Base-by-base conservation (phyloP, 257 asterid genomes). In the Rehmannia glutinosa region DNA sequence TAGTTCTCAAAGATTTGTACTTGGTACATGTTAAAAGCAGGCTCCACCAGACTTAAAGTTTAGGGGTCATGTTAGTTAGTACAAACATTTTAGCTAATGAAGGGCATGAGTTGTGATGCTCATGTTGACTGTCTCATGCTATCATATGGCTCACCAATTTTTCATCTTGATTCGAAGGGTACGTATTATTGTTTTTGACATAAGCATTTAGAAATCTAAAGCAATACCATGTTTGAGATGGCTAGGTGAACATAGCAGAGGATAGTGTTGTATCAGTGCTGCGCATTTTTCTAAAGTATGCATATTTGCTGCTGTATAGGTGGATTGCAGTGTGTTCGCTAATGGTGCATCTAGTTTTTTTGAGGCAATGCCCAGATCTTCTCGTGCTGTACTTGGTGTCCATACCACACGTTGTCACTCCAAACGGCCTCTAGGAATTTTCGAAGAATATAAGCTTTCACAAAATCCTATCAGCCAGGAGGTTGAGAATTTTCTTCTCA, bases 401-500 rank as follows among this genome's bases (percentile, higher is more conserved):
- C 75, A 75, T 25, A 79, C 50, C 51, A 50, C 73, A 49, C 89
- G 83, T 8, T 84, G 97, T 68, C 82, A 83, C 78, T 70, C 93
- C 45, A 88, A 70, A 75, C 85, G 85, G 6, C 84, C 90, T 47
- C 59, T 83, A 38, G 87, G 80, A 57, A 54, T 82, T n/a, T 76
- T 73, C 2, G 88, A 82, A 38, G 97, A 84, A 3, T 62, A 77
- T 46, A 78, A 86, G 32, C 78, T 81, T 25, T 81, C 97, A 0
- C 58, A 82, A 54, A 80, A 71, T 58, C 70, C 93, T 62, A 56
- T 79, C 43, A 70, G 83, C 78, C 95, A 88, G 60, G 97, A 93
- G 62, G 72, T 86, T 21, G 97, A 94, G 73, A 79, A 71, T 71
- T 86, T 88, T 51, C 95, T 94, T 32, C 87, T 87, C 80, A 84